phyloP scores from a whole-genome alignment of 2,329 filamentous ascomycete genomes.

The Sarocladiaceae sp. region DNA sequence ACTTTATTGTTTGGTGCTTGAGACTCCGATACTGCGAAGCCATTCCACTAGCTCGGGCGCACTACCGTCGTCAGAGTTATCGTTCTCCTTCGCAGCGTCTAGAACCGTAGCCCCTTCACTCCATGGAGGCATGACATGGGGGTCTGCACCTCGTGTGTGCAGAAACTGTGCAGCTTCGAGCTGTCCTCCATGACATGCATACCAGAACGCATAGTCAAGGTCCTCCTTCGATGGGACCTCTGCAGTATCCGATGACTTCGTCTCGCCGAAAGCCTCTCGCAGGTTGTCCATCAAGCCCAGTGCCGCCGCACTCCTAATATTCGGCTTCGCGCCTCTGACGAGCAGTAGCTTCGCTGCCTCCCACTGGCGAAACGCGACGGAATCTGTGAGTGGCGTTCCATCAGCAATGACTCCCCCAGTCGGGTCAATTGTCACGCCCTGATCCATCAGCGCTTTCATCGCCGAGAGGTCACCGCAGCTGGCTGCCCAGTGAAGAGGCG shows the following conservation, averaged over 20 bases:
- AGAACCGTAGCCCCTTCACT: conserved; percentile 33
- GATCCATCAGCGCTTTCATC: conserved; percentile 15
- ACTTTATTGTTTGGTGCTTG: not conserved
- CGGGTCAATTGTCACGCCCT: conserved; percentile 17
- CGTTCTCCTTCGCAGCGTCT: not conserved
- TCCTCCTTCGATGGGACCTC: conserved; percentile 8
- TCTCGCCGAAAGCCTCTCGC: conserved; percentile 4
- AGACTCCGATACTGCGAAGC: not conserved
- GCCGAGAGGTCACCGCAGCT: conserved; percentile 15
- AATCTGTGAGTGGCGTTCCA: conserved; percentile 15
- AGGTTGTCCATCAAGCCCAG: conserved; percentile 13
- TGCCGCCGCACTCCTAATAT: conserved; percentile 14
- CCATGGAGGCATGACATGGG: conserved; percentile 37
- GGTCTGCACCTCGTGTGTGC: conserved; percentile 8
- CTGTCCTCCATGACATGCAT: conserved; percentile 16
- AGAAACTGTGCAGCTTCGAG: conserved; percentile 13
- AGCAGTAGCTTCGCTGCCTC: conserved; percentile 14
- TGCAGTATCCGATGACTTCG: not conserved
- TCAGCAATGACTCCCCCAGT: conserved; percentile 14
- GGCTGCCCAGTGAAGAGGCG: conserved; percentile 15
- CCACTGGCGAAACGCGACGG: conserved; percentile 14
- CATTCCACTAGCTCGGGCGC: not conserved
- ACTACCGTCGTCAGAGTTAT: not conserved
- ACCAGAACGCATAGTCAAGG: conserved; percentile 13
- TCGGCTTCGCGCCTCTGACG: conserved; percentile 13